Percentiles rank a stretch among this genome's conserved stretches.
phyloP scores from a whole-genome alignment of 768 basidiomycete genomes.

The Asterophora parasitica region DNA sequence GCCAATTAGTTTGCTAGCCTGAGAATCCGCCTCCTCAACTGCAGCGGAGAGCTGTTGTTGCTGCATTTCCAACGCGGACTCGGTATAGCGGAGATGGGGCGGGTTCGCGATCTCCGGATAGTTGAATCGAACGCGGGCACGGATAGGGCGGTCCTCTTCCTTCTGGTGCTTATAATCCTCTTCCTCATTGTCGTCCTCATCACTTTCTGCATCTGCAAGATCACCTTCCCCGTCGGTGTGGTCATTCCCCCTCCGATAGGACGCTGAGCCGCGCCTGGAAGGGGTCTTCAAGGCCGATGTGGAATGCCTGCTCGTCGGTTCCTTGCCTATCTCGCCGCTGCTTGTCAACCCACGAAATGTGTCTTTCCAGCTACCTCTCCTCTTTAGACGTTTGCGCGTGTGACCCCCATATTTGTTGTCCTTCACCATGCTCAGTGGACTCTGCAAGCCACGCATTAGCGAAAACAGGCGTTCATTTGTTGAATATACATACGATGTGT shows the following conservation, averaged over 20 bases:
- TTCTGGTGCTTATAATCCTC: slow-evolving; percentile 41
- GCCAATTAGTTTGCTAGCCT: slow-evolving; percentile 34
- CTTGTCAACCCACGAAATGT: slow-evolving; percentile 45
- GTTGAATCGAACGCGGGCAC: slow-evolving; percentile 65
- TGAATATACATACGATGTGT: slow-evolving; percentile 49
- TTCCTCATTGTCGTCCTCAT: slow-evolving; percentile 48
- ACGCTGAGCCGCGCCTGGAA: not conserved
- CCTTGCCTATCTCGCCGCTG: slow-evolving; percentile 30
- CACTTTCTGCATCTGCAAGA: slow-evolving; percentile 51
- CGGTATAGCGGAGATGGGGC: slow-evolving; percentile 25
- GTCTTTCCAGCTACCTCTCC: slow-evolving; percentile 58
- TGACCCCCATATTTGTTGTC: slow-evolving; percentile 44
- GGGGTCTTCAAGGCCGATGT: slow-evolving; percentile 27
- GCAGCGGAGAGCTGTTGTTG: slow-evolving; percentile 51
- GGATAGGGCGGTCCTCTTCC: slow-evolving; percentile 73
- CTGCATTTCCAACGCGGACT: slow-evolving; percentile 40
- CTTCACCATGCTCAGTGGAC: slow-evolving; percentile 87
- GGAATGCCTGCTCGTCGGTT: slow-evolving; percentile 14
- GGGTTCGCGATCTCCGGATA: slow-evolving; percentile 28
- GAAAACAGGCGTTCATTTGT: not conserved
- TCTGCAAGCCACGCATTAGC: slow-evolving; percentile 29
- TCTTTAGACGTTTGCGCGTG: slow-evolving; percentile 44
- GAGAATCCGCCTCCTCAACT: slow-evolving; percentile 44
- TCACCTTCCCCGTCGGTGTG: slow-evolving; percentile 42
- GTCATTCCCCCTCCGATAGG: slow-evolving; percentile 9